Percentiles rank a stretch among this genome's conserved stretches.
These are phyloP conservation scores for Ceratocystis alfenasii DNA, from an alignment of 2,329 filamentous ascomycete genomes.

Conservation along the genomic window DNA sequence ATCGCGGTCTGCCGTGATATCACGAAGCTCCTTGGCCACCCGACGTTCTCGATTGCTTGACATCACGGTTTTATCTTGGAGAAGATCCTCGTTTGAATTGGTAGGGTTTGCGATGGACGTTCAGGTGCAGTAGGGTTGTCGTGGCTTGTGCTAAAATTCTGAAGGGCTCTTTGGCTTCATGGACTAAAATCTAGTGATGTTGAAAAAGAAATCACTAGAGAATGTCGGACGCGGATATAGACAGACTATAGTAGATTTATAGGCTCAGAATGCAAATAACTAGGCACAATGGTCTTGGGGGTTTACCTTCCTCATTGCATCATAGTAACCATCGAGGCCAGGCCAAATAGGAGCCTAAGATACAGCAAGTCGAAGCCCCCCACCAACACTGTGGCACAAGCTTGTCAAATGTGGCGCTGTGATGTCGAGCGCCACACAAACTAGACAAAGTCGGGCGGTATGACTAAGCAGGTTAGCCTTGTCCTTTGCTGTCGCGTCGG, in stretches of 20 bases:
- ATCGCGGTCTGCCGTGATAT: constrained; percentile 59
- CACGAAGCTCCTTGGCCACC: constrained; percentile 63
- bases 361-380: not conserved
- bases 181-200: too few species aligned
- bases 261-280: not conserved
- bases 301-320: not conserved
- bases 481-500: constrained; percentile 19
- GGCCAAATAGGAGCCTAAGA: not conserved
- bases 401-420: not conserved
- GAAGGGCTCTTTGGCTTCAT: not conserved
- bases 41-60: constrained; percentile 44
- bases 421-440: not conserved
- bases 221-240: not conserved
- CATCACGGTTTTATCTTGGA: constrained; percentile 28
- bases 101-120: constrained; percentile 1
- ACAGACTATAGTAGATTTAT: not conserved
- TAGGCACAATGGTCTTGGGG: not conserved
- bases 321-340: not conserved
- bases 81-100: not conserved
- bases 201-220: not conserved
- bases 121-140: not conserved
- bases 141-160: not conserved
- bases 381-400: constrained; percentile 10
- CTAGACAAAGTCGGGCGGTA: not conserved
- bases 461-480: constrained; percentile 14